phyloP scores from a whole-genome alignment of 2,329 filamentous ascomycete genomes.

The Monilinia laxa region DNA sequence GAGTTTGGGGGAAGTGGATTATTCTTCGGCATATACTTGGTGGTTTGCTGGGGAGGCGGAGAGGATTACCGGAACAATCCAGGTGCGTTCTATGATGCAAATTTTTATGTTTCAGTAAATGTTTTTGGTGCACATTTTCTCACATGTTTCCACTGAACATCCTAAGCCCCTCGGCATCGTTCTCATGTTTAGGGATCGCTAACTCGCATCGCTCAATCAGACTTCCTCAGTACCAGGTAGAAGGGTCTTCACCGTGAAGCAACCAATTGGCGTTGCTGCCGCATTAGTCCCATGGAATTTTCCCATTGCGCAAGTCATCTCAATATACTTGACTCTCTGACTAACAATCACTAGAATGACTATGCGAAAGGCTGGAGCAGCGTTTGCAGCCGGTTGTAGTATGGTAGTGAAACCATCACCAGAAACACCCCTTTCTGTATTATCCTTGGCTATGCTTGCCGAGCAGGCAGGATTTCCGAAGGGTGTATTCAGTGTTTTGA shows the following conservation, averaged over 20 bases:
- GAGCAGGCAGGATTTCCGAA: constrained; percentile 56
- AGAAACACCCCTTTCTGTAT: constrained; percentile 60
- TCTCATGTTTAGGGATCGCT: background rate
- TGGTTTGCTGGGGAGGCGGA: constrained; percentile 61
- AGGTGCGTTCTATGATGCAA: background rate
- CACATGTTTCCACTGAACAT: background rate
- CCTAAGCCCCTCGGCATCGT: background rate
- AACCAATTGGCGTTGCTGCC: constrained; percentile 67
- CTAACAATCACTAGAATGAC: constrained; percentile 48
- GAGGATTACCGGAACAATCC: constrained; percentile 61
- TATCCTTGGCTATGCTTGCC: constrained; percentile 55
- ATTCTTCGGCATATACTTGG: constrained; percentile 53
- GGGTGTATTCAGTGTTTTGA: constrained; percentile 61
- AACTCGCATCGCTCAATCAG: constrained; percentile 31
- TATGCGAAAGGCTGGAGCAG: constrained; percentile 64
- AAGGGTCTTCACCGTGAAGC: constrained; percentile 70
- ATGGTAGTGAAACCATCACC: constrained; percentile 74
- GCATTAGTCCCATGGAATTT: constrained; percentile 75
- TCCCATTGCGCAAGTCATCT: constrained; percentile 52
- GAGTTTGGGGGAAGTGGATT: constrained; percentile 53
- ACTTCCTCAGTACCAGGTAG: constrained; percentile 60
- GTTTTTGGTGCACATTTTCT: background rate
- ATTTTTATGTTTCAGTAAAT: background rate
- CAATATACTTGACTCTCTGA: accelerated
- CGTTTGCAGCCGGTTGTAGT: constrained; percentile 69